Evolutionary conservation across 1,139 yeast genomes (phyloP).

Genomic region (Zygosaccharomyces sapae): DNA sequence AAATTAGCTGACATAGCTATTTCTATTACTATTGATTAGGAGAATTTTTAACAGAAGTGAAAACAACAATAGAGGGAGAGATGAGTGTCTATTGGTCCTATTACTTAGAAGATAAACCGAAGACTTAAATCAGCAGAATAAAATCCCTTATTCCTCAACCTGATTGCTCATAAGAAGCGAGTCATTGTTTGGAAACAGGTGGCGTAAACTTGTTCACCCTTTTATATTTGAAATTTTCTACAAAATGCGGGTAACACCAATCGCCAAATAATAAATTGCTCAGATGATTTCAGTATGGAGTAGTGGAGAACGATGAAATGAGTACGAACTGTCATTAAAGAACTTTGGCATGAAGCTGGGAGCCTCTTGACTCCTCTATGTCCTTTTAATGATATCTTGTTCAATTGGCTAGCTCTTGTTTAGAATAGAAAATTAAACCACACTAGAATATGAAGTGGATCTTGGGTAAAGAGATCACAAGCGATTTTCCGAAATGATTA

Average conservation of each 20-base stretch:
- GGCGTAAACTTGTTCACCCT: not conserved
- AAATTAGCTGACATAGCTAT: constrained; percentile 57
- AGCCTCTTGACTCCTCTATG: no score
- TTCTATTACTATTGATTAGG: constrained; percentile 1
- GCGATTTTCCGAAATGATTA: no score
- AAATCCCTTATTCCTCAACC: not conserved
- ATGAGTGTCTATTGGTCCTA: not conserved
- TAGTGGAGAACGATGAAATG: no score
- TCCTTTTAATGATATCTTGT: no score
- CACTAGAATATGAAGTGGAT: no score
- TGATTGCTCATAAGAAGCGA: not conserved
- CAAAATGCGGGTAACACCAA: constrained; percentile 2
- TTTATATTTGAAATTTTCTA: constrained; percentile 1
- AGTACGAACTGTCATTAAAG: no score
- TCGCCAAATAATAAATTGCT: not conserved
- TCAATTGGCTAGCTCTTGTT: no score
- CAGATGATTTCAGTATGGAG: not conserved
- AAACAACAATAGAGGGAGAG: constrained; percentile 9
- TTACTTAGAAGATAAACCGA: constrained; percentile 1
- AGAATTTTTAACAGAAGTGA: constrained; percentile 1
- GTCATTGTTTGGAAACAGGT: not conserved
- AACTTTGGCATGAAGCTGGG: no score
- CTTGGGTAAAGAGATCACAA: no score
- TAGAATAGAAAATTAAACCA: no score
- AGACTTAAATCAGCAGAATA: not conserved